phyloP scores from a whole-genome alignment of 176 grass and related monocot genomes.

The Dactylis glomerata region DNA sequence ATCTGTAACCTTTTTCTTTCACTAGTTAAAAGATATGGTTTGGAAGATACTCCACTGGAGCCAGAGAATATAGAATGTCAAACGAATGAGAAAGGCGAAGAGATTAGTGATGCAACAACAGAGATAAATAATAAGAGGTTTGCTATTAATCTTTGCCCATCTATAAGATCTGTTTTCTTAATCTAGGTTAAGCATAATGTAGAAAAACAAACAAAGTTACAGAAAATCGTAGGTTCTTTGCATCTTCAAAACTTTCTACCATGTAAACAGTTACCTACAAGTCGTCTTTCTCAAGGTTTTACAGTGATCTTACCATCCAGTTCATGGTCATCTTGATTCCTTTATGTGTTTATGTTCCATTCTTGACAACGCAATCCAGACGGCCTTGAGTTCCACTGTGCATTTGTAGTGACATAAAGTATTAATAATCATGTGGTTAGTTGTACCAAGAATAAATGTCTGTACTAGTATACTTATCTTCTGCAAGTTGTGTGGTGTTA shows the following conservation, averaged over 20 bases:
- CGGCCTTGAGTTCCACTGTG: background rate
- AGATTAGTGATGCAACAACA: constrained; percentile 32
- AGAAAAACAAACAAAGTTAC: background rate
- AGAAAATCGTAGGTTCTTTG: background rate
- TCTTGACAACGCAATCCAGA: background rate
- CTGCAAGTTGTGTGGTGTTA: background rate
- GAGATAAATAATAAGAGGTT: constrained; percentile 56
- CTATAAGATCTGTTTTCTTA: constrained; percentile 11
- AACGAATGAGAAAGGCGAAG: constrained; percentile 33
- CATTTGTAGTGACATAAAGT: background rate
- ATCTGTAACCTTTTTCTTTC: constrained; percentile 70
- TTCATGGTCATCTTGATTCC: background rate
- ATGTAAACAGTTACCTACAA: background rate
- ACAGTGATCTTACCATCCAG: background rate
- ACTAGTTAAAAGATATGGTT: constrained; percentile 61
- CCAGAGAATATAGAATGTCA: constrained; percentile 49
- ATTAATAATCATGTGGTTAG: background rate
- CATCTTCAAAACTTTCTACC: background rate
- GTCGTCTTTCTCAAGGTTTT: background rate
- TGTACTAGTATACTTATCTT: background rate
- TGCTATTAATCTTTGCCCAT: constrained; percentile 20
- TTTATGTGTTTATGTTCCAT: background rate
- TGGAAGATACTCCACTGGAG: constrained; percentile 43
- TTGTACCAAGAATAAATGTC: background rate
- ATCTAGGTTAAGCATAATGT: constrained; percentile 9